phyloP scores from a whole-genome alignment of 1,284 basidiomycete genomes.

The Moesziomyces parantarcticus region DNA sequence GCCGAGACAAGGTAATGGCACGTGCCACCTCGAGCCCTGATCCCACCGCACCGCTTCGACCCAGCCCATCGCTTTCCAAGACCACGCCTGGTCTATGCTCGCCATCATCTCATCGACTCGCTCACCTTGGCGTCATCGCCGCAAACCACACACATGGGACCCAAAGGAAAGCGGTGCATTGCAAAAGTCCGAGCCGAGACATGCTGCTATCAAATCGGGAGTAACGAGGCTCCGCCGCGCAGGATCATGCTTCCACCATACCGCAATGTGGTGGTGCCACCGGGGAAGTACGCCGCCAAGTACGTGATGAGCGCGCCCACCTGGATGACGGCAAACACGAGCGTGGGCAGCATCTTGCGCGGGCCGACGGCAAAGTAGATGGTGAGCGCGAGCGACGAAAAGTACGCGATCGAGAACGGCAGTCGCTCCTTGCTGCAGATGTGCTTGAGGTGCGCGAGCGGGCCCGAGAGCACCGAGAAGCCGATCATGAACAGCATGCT shows the following conservation, averaged over 20 bases:
- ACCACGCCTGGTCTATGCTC: not conserved
- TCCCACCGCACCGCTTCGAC: not conserved
- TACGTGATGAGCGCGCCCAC: constrained; percentile 60
- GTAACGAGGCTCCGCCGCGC: constrained; percentile 57
- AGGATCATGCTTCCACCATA: constrained; percentile 61
- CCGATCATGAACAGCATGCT: constrained; percentile 66
- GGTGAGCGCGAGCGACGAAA: constrained; percentile 60
- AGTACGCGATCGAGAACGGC: constrained; percentile 72
- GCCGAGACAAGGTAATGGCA: not conserved
- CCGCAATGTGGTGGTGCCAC: constrained; percentile 62
- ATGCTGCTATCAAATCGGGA: constrained; percentile 49
- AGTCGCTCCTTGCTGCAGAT: constrained; percentile 69
- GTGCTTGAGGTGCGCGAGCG: constrained; percentile 63
- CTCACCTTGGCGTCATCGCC: too few species aligned
- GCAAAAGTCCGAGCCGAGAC: not conserved
- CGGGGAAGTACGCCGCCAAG: constrained; percentile 65
- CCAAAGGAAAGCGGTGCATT: not conserved
- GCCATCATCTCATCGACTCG: too few species aligned
- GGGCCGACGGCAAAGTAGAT: constrained; percentile 67
- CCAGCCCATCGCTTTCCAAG: not conserved
- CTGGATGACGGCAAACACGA: constrained; percentile 59
- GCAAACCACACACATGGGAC: not conserved
- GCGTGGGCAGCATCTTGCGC: constrained; percentile 57
- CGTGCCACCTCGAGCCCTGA: not conserved
- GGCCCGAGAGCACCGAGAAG: constrained; percentile 64